Conservation (phyloP, 805 yeast species). For the Saturnispora hagleri region DNA sequence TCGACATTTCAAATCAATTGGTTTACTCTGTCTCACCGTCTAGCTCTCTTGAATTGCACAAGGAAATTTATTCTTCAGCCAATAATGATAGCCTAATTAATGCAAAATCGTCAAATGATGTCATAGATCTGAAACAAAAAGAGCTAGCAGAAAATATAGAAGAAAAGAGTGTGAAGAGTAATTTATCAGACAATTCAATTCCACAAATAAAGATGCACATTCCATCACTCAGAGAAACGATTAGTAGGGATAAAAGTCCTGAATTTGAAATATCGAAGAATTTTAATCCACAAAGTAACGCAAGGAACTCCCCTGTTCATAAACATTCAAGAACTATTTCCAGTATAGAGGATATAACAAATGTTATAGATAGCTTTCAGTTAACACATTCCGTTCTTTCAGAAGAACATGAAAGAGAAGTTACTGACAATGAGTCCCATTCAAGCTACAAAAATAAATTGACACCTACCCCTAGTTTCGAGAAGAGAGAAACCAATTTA, state of each 20-base stretch:
- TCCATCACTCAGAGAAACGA: neutral
- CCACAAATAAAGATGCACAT: neutral
- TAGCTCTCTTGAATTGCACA: neutral
- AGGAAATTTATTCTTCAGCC: neutral
- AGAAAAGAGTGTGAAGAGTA: neutral
- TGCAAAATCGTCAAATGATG: neutral
- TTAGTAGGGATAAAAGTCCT: neutral
- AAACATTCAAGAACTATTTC: conserved; percentile 14
- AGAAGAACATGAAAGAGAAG: conserved; percentile 1
- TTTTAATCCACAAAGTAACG: neutral
- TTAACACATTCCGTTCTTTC: neutral
- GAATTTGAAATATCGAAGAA: conserved; percentile 5
- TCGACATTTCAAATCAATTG: neutral
- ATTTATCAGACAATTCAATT: neutral
- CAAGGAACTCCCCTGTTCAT: neutral
- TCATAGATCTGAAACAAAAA: neutral
- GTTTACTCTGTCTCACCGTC: neutral
- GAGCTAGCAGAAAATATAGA: neutral
- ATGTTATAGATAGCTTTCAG: conserved; percentile 11
- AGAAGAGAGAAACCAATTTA: neutral
- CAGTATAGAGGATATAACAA: conserved; percentile 14
- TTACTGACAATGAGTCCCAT: neutral
- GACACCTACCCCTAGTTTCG: neutral
- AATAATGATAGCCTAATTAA: neutral
- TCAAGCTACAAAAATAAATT: neutral